A percentile compares a stretch with the other conserved stretches of the same genome.
phyloP scores from a whole-genome alignment of 352 stramenopile species.

The Peronospora belbahrii region DNA sequence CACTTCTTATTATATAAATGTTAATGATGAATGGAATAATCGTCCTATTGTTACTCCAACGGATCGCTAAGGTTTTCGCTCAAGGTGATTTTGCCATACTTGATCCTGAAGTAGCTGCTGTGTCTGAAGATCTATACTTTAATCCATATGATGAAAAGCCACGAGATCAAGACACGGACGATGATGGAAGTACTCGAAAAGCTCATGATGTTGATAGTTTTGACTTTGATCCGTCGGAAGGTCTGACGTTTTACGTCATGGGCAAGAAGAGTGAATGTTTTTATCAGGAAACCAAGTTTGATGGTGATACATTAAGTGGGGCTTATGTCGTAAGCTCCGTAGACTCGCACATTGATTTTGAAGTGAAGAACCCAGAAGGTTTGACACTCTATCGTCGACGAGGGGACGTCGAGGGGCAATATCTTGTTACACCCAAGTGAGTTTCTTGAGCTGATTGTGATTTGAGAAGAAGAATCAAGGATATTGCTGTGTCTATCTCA shows the following conservation, averaged over 20 bases:
- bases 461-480: not conserved
- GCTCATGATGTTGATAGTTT: slow-evolving; percentile 49
- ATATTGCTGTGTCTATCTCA: no score
- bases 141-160: slow-evolving; percentile 45
- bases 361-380: slow-evolving; percentile 62
- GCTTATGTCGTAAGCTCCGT: slow-evolving; percentile 69
- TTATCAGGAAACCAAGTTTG: slow-evolving; percentile 64
- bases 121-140: slow-evolving; percentile 49
- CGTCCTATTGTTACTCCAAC: not conserved
- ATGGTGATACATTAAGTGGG: slow-evolving; percentile 50
- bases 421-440: slow-evolving; percentile 55
- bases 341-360: slow-evolving; percentile 63
- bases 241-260: slow-evolving; percentile 65
- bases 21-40: not conserved
- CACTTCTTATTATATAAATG: no score
- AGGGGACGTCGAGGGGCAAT: slow-evolving; percentile 63
- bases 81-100: slow-evolving; percentile 32
- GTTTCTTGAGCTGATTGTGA: slow-evolving; percentile 4
- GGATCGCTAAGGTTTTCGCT: slow-evolving; percentile 10
- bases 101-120: slow-evolving; percentile 25
- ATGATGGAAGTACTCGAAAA: slow-evolving; percentile 33
- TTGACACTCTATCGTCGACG: slow-evolving; percentile 46
- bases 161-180: slow-evolving; percentile 14
- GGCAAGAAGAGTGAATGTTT: slow-evolving; percentile 43
- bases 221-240: slow-evolving; percentile 78